Percentiles rank a stretch among this genome's conserved stretches.
phyloP scores from a whole-genome alignment of 2,329 filamentous ascomycete species.

The Fusarium pilosicola region DNA sequence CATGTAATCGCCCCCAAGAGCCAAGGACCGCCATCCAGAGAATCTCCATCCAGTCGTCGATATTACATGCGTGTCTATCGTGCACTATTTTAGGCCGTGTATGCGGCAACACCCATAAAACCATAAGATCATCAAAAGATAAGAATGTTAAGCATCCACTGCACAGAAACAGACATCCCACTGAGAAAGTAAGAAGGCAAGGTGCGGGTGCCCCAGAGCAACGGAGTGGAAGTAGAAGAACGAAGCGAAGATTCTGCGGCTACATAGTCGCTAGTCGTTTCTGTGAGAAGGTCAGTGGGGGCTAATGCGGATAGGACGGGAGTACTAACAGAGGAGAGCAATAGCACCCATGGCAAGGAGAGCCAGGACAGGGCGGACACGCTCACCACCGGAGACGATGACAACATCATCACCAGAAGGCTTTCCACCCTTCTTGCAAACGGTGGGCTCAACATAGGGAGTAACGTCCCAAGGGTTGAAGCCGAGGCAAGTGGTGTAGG shows the following conservation, averaged over 20 bases:
- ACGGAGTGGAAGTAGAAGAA: constrained; percentile 14
- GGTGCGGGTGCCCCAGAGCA: constrained; percentile 5
- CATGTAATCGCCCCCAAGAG: constrained; percentile 5
- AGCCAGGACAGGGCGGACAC: constrained; percentile 27
- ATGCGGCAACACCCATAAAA: constrained; percentile 27
- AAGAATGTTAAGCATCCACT: constrained; percentile 15
- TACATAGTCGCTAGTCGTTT: constrained; percentile 10
- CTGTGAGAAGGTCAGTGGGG: background rate
- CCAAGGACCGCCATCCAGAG: constrained; percentile 1
- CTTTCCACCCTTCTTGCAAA: constrained; percentile 25
- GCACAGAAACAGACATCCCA: constrained; percentile 18
- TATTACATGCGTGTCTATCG: constrained; percentile 31
- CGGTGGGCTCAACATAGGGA: constrained; percentile 29
- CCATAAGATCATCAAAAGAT: constrained; percentile 25
- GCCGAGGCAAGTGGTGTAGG: constrained; percentile 28
- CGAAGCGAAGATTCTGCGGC: constrained; percentile 12
- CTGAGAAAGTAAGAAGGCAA: constrained; percentile 25
- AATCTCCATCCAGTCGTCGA: constrained; percentile 29
- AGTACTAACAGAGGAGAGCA: constrained; percentile 31
- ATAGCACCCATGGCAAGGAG: constrained; percentile 26
- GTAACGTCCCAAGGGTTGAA: constrained; percentile 22
- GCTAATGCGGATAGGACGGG: accelerated
- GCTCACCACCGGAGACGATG: constrained; percentile 27
- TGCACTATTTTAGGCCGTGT: constrained; percentile 22
- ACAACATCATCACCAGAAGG: constrained; percentile 20